Conservation (phyloP, 768 basidiomycete genomes). For the Gymnopilus junonius region DNA sequence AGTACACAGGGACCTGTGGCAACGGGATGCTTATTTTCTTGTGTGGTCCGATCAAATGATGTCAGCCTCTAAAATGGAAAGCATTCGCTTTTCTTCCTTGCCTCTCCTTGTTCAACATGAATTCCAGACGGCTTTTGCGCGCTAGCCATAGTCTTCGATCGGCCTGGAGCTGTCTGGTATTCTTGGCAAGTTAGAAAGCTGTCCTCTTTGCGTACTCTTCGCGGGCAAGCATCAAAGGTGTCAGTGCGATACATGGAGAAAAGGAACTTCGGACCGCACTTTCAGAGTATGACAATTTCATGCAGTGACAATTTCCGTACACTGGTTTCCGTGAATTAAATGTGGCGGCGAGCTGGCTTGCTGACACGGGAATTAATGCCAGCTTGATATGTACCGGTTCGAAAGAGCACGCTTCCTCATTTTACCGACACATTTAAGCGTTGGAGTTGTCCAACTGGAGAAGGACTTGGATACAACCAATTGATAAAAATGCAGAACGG, state of each 20-base stretch:
- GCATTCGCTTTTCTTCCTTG: too few species aligned
- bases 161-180: neutral
- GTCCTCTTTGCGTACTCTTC: neutral
- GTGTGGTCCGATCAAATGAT: neutral
- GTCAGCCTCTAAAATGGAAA: neutral
- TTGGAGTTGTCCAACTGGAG: neutral
- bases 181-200: neutral
- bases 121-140: too few species aligned
- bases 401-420: neutral
- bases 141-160: neutral
- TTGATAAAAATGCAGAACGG: slow-evolving; percentile 14
- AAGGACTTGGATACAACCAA: neutral
- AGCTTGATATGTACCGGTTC: neutral
- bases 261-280: neutral
- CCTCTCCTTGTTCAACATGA: too few species aligned
- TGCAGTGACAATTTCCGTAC: neutral
- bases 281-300: neutral
- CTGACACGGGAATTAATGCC: neutral
- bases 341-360: neutral
- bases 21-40: slow-evolving; percentile 5
- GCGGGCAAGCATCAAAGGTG: neutral
- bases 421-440: neutral
- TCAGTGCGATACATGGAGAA: neutral
- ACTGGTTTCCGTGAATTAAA: neutral
- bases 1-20: slow-evolving; percentile 5